phyloP scores from a whole-genome alignment of 768 basidiomycete species.

The Suillus bovinus region DNA sequence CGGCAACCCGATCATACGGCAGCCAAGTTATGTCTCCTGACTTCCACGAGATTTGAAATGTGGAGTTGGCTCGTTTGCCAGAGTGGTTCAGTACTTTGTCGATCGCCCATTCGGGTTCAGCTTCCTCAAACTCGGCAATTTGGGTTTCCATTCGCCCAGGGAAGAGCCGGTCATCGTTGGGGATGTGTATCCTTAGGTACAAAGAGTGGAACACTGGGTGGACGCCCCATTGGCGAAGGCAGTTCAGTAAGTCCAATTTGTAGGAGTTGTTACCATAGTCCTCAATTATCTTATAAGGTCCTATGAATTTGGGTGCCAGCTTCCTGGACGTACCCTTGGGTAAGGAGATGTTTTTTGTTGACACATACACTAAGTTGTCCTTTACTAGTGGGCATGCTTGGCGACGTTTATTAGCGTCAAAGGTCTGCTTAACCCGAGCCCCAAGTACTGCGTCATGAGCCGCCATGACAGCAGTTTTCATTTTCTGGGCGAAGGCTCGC shows the following conservation, averaged over 20 bases:
- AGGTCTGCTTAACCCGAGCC: not conserved
- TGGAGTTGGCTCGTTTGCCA: slow-evolving; percentile 17
- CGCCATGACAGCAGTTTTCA: no score
- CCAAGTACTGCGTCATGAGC: no score
- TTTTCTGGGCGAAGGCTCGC: no score
- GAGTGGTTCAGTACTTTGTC: slow-evolving; percentile 25
- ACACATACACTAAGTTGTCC: not conserved
- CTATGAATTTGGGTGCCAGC: not conserved
- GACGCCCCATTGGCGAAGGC: slow-evolving; percentile 13
- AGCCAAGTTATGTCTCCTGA: no score
- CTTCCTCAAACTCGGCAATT: slow-evolving; percentile 22
- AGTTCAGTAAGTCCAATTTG: no score
- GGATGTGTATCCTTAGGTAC: slow-evolving; percentile 30
- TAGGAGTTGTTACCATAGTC: no score
- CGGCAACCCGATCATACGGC: no score
- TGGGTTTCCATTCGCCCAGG: slow-evolving; percentile 25
- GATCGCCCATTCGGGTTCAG: slow-evolving; percentile 24
- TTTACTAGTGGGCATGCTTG: not conserved
- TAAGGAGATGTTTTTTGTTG: slow-evolving; percentile 13
- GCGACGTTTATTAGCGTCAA: not conserved
- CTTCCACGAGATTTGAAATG: no score
- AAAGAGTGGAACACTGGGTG: slow-evolving; percentile 35
- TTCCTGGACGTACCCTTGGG: not conserved
- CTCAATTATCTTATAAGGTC: not conserved
- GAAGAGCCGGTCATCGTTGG: slow-evolving; percentile 35